Evolutionary conservation across 257 asterid genomes (phyloP), one percentile per base, ranked within the genome.

Genomic region (Ballota nigra): DNA sequence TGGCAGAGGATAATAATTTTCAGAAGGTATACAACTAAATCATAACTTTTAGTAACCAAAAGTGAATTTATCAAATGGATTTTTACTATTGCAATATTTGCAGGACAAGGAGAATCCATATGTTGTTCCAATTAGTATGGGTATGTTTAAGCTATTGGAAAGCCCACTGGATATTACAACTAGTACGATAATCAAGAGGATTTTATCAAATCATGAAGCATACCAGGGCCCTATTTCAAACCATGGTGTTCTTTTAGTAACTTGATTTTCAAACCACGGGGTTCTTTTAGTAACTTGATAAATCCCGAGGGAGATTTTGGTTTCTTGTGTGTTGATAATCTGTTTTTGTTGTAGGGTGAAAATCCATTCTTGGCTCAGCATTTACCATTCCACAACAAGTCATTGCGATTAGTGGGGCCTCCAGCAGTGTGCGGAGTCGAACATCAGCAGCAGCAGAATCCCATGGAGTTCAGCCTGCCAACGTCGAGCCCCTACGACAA

Each of bases 81-180:
- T 38, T 53, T 34, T 60, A 67, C 53, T 45, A n/a, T 51, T 69
- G 67, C 71, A 78, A 55, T 18, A 53, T 60, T 72, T 79, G 69
- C 75, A 89, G 96, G 96, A 87, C 61, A 77, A 82, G 79, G 75
- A 77, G 75, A 88, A 90, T 74, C 96, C 94, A 13, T 92, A 88
- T 74, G 86, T 83, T 71, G 88, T 88, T 72, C 93, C 97, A 40
- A 83, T 84, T 61, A 81, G 86, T 82, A 45, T 86, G 83, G 95
- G 88, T 49, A 87, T 92, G 66, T 84, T 82, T 71, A 75, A 87
- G 86, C 78, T 82, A 64, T 77, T 91, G 78, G 96, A 91, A 64
- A 91, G 97, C 78, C 96, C 98, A 68, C 84, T 91, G 79, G 98
- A 93, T 64, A n/a, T n/a, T n/a, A n/a, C n/a, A n/a, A n/a, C n/a